Conservation (phyloP, 2,329 filamentous ascomycete species). For the Pyricularia sp. region DNA sequence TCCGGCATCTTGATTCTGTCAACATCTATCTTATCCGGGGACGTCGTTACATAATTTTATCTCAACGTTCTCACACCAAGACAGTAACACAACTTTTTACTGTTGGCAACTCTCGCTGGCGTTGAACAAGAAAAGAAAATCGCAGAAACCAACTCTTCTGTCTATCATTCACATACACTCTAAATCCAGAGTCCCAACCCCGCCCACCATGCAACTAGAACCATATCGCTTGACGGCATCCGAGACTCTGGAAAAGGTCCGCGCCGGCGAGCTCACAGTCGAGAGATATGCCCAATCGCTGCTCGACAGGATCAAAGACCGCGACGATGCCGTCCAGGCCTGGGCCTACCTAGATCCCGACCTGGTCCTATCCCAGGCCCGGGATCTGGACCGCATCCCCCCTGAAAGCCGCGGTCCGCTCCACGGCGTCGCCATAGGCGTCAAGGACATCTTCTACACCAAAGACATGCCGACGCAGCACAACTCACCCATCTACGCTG, state of each 20-base stretch:
- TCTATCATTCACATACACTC: background rate
- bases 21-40: background rate
- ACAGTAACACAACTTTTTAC: too few species aligned
- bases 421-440: slow-evolving; percentile 46
- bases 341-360: slow-evolving; percentile 38
- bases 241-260: slow-evolving; percentile 27
- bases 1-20: background rate
- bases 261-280: slow-evolving; percentile 32
- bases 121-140: background rate
- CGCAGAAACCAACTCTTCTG: background rate
- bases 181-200: too few species aligned
- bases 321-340: slow-evolving; percentile 36
- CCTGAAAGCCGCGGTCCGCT: slow-evolving; percentile 38
- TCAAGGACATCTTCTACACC: slow-evolving; percentile 52
- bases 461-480: slow-evolving; percentile 50
- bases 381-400: slow-evolving; percentile 38
- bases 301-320: slow-evolving; percentile 31
- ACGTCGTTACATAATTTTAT: background rate
- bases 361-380: slow-evolving; percentile 39
- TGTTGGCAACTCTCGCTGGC: too few species aligned
- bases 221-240: slow-evolving; percentile 27
- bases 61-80: too few species aligned
- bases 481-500: slow-evolving; percentile 44
- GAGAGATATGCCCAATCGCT: slow-evolving; percentile 38
- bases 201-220: background rate